Conservation (phyloP, 2,329 filamentous ascomycete genomes). For the Neospermospora avenae region DNA sequence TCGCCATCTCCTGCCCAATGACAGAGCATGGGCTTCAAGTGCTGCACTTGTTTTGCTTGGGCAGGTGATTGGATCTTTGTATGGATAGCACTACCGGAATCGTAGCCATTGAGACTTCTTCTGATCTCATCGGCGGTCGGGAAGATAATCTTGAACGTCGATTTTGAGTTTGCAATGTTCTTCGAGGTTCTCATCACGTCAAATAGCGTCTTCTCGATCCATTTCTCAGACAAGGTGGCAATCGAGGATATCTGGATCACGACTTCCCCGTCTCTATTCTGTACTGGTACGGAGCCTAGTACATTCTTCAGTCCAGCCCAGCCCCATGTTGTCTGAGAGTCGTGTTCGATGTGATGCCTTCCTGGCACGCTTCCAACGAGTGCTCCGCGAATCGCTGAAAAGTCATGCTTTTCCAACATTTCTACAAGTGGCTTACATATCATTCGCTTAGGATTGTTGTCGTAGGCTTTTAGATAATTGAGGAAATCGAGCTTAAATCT, state of each 20-base stretch:
- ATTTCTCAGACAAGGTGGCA: slow-evolving; percentile 70
- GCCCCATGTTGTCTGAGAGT: slow-evolving; percentile 64
- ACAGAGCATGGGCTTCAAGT: slow-evolving; percentile 66
- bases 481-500: slow-evolving; percentile 76
- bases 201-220: slow-evolving; percentile 67
- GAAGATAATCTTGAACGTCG: slow-evolving; percentile 70
- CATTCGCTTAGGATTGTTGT: slow-evolving; percentile 45
- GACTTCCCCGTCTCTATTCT: slow-evolving; percentile 43
- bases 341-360: slow-evolving; percentile 48
- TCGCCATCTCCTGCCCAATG: slow-evolving; percentile 68
- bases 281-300: slow-evolving; percentile 51
- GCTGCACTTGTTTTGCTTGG: slow-evolving; percentile 71
- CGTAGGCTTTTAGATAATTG: slow-evolving; percentile 69
- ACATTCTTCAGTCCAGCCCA: slow-evolving; percentile 66
- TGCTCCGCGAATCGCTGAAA: slow-evolving; percentile 63
- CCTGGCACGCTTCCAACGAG: slow-evolving; percentile 79
- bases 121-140: slow-evolving; percentile 78
- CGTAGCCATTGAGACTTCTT: slow-evolving; percentile 72
- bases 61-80: slow-evolving; percentile 68
- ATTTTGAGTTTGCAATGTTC: slow-evolving; percentile 30
- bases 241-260: slow-evolving; percentile 75
- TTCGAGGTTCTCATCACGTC: slow-evolving; percentile 41
- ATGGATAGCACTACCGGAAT: slow-evolving; percentile 76
- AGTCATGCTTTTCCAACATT: slow-evolving; percentile 63
- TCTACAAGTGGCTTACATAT: slow-evolving; percentile 54